Conservation (phyloP, 306 rosid genomes). For the Gillenia trifoliata region DNA sequence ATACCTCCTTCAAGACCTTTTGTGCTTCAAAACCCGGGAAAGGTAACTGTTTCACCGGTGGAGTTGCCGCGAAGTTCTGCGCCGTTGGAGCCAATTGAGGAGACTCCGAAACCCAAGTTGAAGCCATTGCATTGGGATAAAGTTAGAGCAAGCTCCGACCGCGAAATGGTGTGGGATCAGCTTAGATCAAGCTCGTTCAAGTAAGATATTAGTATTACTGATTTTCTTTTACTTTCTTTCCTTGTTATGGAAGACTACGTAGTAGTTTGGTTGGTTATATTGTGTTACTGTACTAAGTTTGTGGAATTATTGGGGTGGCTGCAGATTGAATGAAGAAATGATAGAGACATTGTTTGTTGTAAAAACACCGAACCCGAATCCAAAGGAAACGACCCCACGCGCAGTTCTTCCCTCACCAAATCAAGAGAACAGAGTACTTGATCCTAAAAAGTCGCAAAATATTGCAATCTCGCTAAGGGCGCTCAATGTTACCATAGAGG, state of each 20-base stretch:
- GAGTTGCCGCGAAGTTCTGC: conserved; percentile 49
- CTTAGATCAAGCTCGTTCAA: conserved; percentile 87
- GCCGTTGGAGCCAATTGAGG: conserved; percentile 38
- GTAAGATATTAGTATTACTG: conserved; percentile 34
- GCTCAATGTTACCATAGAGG: conserved; percentile 73
- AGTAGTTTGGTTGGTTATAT: neutral
- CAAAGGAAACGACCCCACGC: conserved; percentile 49
- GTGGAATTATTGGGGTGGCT: conserved; percentile 18
- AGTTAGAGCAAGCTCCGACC: conserved; percentile 94
- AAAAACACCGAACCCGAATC: conserved; percentile 41
- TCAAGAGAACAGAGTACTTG: conserved; percentile 69
- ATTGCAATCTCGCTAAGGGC: conserved; percentile 87
- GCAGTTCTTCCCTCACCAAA: conserved; percentile 35
- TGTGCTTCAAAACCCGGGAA: conserved; percentile 22
- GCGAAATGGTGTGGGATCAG: conserved; percentile 99
- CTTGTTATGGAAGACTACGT: neutral
- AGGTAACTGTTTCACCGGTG: conserved; percentile 47
- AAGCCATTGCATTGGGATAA: conserved; percentile 98
- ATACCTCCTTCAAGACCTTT: conserved; percentile 45
- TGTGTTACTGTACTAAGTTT: conserved; percentile 20
- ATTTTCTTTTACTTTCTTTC: neutral
- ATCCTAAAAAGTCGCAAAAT: conserved; percentile 87
- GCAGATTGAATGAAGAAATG: conserved; percentile 95
- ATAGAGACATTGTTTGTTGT: conserved; percentile 77
- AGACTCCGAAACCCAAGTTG: conserved; percentile 63